Evolutionary conservation across 2,329 filamentous ascomycete species (phyloP).

Genomic region (Cyphellophora europaea): DNA sequence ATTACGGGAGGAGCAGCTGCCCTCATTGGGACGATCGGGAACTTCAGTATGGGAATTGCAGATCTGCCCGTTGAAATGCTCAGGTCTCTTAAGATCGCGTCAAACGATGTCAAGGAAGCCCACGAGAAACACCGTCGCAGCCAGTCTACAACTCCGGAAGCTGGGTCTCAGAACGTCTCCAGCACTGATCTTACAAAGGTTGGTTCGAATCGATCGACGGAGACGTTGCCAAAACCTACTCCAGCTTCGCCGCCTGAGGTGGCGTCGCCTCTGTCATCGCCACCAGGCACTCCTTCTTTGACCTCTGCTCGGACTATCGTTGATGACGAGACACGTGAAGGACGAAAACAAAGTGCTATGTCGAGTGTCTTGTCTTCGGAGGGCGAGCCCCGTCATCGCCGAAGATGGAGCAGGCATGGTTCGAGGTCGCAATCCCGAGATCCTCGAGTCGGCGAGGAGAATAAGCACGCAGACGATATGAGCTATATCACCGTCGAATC

Average conservation of each 20-base stretch:
- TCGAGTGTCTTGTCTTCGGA: constrained; percentile 10
- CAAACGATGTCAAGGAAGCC: constrained; percentile 16
- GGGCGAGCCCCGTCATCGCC: constrained; percentile 5
- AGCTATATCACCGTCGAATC: constrained; percentile 42
- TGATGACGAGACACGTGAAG: constrained; percentile 1
- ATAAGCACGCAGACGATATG: constrained; percentile 17
- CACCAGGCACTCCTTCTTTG: neutral
- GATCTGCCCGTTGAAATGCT: constrained; percentile 55
- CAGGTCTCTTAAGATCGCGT: constrained; percentile 25
- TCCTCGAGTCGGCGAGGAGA: constrained; percentile 3
- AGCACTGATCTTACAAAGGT: constrained; percentile 4
- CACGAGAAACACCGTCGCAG: constrained; percentile 9
- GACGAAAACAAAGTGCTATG: constrained; percentile 1
- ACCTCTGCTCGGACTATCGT: neutral
- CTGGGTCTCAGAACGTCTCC: constrained; percentile 2
- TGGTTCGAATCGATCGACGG: neutral
- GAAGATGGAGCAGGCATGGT: constrained; percentile 4
- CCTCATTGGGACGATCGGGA: constrained; percentile 71
- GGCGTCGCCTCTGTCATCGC: neutral
- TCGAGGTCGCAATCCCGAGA: constrained; percentile 12
- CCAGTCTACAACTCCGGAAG: constrained; percentile 5
- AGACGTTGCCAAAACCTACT: neutral
- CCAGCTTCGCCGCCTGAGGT: neutral
- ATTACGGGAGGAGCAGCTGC: constrained; percentile 69
- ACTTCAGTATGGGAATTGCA: constrained; percentile 71